Evolutionary conservation across 441 rosid genomes (phyloP).

Genomic region (Melastoma candidum): DNA sequence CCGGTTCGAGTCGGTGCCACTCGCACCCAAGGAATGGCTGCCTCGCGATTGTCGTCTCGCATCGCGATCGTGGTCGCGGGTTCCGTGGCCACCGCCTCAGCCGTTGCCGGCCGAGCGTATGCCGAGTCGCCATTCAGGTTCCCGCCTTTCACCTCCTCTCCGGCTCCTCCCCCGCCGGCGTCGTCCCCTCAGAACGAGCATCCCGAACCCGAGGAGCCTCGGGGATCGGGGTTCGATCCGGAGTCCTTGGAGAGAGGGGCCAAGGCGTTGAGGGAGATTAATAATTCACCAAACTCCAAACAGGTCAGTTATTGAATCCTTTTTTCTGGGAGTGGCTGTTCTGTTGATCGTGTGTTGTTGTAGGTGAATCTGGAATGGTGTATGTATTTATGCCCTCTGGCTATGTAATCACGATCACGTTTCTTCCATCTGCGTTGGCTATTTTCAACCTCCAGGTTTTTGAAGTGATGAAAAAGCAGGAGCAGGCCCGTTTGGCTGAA

Average conservation of each 20-base stretch:
- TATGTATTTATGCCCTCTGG: too few species aligned
- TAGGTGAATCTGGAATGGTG: too few species aligned
- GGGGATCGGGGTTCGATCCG: constrained; percentile 76
- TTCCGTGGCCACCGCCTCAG: constrained; percentile 37
- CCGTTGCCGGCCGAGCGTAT: constrained; percentile 29
- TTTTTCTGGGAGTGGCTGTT: too few species aligned
- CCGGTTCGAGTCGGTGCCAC: neutral
- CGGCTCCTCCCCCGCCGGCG: constrained; percentile 28
- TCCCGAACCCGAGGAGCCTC: constrained; percentile 46
- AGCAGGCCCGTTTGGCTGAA: constrained; percentile 55
- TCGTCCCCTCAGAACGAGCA: constrained; percentile 23
- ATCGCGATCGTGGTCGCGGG: constrained; percentile 40
- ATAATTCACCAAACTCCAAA: too few species aligned
- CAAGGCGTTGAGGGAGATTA: constrained; percentile 29
- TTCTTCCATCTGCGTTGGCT: too few species aligned
- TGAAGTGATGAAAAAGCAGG: constrained; percentile 81
- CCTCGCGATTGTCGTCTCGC: constrained; percentile 50
- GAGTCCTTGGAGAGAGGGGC: constrained; percentile 91
- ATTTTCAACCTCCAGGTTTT: constrained; percentile 45
- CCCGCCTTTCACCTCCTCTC: constrained; percentile 41
- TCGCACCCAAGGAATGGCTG: constrained; percentile 35
- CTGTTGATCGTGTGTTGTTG: too few species aligned
- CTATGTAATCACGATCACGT: too few species aligned
- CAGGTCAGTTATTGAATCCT: too few species aligned
- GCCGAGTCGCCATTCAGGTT: constrained; percentile 62